phyloP scores from a whole-genome alignment of 495 filamentous ascomycete genomes.

The Tuber melanosporum region DNA sequence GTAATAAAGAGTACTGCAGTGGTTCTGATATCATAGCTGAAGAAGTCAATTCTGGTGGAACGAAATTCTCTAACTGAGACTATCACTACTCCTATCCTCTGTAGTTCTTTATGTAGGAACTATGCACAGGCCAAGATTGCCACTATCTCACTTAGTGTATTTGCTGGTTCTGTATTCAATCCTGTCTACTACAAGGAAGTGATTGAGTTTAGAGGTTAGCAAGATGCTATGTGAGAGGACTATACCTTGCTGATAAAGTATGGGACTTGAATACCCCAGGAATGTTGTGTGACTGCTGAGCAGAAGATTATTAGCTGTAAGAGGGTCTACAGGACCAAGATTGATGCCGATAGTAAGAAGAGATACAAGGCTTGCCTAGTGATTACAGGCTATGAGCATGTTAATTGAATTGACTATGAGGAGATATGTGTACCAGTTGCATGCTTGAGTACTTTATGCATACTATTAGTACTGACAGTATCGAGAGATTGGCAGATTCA shows the following conservation, averaged over 20 bases:
- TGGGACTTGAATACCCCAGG: neutral
- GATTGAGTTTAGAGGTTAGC: neutral
- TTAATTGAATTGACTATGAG: constrained; percentile 16
- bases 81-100: neutral
- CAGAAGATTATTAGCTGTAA: constrained; percentile 18
- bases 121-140: neutral
- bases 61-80: fast-evolving
- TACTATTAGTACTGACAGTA: neutral
- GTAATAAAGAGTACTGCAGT: fast-evolving
- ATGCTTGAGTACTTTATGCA: constrained; percentile 14
- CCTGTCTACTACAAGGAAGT: neutral
- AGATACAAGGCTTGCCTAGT: constrained; percentile 26
- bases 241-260: neutral
- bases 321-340: constrained; percentile 28
- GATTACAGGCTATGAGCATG: constrained; percentile 22
- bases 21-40: neutral
- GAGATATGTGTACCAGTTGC: constrained; percentile 29
- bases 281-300: neutral
- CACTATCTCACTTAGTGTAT: neutral
- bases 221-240: constrained; percentile 2
- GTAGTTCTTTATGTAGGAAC: neutral
- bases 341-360: constrained; percentile 8
- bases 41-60: neutral
- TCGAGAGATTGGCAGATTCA: constrained; percentile 15
- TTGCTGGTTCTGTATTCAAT: neutral